Conservation (phyloP, 306 rosid genomes). For the Oemleria cerasiformis region DNA sequence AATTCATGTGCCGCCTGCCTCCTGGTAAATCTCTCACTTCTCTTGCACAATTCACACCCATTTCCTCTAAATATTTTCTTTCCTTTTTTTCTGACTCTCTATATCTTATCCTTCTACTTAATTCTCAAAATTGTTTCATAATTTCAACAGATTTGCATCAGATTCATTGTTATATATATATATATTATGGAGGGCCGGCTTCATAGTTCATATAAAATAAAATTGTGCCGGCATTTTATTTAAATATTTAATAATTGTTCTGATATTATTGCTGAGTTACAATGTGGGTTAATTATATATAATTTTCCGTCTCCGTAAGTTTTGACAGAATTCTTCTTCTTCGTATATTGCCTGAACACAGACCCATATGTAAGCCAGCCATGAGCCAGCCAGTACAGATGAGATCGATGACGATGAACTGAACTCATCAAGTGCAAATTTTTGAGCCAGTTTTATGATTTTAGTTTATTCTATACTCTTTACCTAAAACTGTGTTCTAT, state of each 20-base stretch:
- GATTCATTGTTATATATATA: neutral
- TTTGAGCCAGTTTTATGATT: neutral
- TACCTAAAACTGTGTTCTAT: neutral
- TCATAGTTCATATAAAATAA: too few relatives aligned
- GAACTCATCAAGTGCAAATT: neutral
- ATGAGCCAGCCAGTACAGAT: slow-evolving; percentile 1
- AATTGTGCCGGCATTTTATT: slow-evolving; percentile 1
- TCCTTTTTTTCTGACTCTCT: neutral
- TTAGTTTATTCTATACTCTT: neutral
- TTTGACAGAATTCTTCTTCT: neutral
- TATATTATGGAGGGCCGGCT: neutral
- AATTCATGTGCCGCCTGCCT: too few relatives aligned
- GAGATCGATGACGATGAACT: neutral
- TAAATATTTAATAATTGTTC: neutral
- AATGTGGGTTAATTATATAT: neutral
- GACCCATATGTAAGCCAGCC: neutral
- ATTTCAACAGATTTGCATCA: neutral
- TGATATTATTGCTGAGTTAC: neutral
- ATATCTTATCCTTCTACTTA: too few relatives aligned
- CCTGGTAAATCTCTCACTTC: slow-evolving; percentile 11
- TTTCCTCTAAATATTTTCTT: neutral
- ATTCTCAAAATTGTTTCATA: neutral
- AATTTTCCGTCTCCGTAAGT: neutral
- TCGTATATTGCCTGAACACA: neutral
- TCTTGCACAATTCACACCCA: neutral